phyloP scores from a whole-genome alignment of 2,329 filamentous ascomycete species.

The Metarhizium sp. region DNA sequence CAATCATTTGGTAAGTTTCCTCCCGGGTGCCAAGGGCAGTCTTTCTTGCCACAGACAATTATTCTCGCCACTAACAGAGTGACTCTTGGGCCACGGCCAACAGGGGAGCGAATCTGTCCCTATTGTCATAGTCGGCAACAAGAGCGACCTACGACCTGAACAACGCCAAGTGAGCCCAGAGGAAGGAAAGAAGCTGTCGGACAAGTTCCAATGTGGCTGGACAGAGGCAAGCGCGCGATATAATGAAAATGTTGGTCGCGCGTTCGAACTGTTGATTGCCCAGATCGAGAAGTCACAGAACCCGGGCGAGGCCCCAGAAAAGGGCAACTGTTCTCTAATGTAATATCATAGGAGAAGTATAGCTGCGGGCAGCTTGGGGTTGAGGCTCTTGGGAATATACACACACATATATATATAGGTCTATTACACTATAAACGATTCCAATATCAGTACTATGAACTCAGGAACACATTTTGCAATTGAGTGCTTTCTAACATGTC shows the following conservation, averaged over 20 bases:
- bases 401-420: background rate
- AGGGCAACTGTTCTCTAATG: slow-evolving; percentile 80
- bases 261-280: slow-evolving; percentile 87
- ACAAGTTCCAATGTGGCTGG: slow-evolving; percentile 86
- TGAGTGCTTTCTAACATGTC: background rate
- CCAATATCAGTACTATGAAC: background rate
- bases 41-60: background rate
- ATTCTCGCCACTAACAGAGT: background rate
- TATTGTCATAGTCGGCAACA: slow-evolving; percentile 93
- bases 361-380: slow-evolving; percentile 5
- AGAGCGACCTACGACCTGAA: slow-evolving; percentile 85
- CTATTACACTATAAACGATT: background rate
- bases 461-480: background rate
- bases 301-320: slow-evolving; percentile 71
- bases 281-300: slow-evolving; percentile 95
- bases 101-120: slow-evolving; percentile 89
- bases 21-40: background rate
- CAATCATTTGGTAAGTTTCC: slow-evolving; percentile 72
- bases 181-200: slow-evolving; percentile 74
- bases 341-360: slow-evolving; percentile 29
- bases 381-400: background rate
- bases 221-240: slow-evolving; percentile 91
- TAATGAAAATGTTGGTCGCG: slow-evolving; percentile 86
- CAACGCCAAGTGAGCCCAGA: slow-evolving; percentile 84
- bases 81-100: background rate